phyloP scores from a whole-genome alignment of 192 early-diverging fungal species.

The Phlyctochytrium arcticum region DNA sequence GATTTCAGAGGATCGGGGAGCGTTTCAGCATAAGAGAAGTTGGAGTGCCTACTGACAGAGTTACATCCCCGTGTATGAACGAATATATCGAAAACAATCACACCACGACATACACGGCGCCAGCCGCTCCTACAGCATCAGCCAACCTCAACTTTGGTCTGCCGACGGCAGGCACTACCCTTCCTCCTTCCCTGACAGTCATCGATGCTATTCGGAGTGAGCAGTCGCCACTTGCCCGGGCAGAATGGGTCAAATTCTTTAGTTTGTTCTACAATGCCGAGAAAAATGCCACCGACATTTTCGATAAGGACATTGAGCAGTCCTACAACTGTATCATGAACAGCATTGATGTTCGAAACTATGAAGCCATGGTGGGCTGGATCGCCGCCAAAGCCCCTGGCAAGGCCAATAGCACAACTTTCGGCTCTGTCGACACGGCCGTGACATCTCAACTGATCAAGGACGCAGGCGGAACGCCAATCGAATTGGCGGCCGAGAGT shows the following conservation, averaged over 20 bases:
- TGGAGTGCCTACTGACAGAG: background rate
- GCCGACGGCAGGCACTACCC: background rate
- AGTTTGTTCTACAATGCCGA: conserved; percentile 22
- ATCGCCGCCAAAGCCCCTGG: background rate
- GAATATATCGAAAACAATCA: background rate
- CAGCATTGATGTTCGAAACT: background rate
- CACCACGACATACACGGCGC: background rate
- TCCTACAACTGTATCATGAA: background rate
- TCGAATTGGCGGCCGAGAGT: background rate
- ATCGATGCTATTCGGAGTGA: conserved; percentile 11
- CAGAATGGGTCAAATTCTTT: conserved; percentile 31
- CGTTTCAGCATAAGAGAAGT: background rate
- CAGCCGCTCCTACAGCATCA: background rate
- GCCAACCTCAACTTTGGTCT: conserved; percentile 2
- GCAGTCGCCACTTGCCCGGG: conserved; percentile 17
- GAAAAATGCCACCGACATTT: background rate
- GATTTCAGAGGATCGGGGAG: conserved; percentile 8
- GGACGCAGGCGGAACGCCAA: conserved; percentile 1
- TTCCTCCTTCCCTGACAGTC: conserved; percentile 5
- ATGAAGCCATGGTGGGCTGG: conserved; percentile 1
- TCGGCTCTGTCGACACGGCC: background rate
- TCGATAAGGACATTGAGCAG: background rate
- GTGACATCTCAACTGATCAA: conserved; percentile 4
- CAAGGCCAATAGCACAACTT: background rate
- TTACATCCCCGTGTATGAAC: conserved; percentile 16